phyloP scores from a whole-genome alignment of 345 rosid genomes.

The Balakata baccata region DNA sequence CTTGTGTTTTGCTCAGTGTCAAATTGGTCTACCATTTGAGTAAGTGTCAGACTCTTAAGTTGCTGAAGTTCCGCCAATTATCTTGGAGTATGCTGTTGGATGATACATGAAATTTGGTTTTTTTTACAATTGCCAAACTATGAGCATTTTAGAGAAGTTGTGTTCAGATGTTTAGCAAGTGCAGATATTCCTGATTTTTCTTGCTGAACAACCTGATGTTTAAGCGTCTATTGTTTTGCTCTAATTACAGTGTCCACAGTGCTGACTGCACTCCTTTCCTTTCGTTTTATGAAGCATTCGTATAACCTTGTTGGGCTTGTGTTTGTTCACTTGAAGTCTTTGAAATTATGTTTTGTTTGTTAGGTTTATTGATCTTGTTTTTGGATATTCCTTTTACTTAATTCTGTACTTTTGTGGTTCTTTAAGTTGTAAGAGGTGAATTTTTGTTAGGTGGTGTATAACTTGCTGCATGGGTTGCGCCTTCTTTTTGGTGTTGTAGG shows the following conservation, averaged over 20 bases:
- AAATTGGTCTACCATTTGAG: not conserved
- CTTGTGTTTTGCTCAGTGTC: not conserved
- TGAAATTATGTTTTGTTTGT: not conserved
- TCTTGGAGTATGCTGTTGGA: not conserved
- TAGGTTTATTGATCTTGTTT: slow-evolving; percentile 5
- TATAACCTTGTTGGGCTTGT: not conserved
- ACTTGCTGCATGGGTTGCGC: slow-evolving; percentile 12
- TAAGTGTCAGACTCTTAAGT: not conserved
- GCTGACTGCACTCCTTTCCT: not conserved
- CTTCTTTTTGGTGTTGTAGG: slow-evolving; percentile 5
- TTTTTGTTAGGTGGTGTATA: slow-evolving; percentile 15
- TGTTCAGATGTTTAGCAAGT: not conserved
- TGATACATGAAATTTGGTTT: not conserved
- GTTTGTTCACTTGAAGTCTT: not conserved
- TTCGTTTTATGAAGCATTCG: not conserved
- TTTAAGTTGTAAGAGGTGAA: slow-evolving; percentile 12
- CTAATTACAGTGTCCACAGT: not conserved
- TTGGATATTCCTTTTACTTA: not conserved
- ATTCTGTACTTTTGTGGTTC: not conserved
- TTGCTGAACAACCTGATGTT: not conserved
- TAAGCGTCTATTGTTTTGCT: not conserved
- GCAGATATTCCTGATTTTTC: not conserved
- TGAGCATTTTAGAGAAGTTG: not conserved
- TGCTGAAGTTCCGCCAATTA: not conserved
- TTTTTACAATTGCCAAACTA: not conserved